Evolutionary conservation across 257 asterid species (phyloP), one percentile per base, ranked within the genome.

Genomic region (Nemophila menziesii): DNA sequence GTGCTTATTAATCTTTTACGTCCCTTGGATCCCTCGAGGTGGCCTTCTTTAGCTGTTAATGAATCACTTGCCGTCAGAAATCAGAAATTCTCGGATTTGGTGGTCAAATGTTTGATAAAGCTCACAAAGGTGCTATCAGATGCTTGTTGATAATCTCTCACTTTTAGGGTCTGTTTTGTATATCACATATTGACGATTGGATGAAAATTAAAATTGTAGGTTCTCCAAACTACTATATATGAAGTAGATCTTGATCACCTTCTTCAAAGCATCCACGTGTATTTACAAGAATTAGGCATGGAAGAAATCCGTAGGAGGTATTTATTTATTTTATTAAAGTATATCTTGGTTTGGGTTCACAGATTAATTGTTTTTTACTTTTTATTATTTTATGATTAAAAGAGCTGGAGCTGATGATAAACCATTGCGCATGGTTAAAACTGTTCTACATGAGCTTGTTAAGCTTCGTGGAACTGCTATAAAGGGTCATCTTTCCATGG

Each of bases 351-450:
- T 52, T 47, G 16, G 16, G 38, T 14, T 13, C 41, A 8, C 38
- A 4, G 38, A 16, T 33, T 44, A 13, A 34, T 41, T 33, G 16
- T 56, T 57, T 57, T 49, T 45, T 13, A 22, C 52, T 22, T 18
- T 49, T 10, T 37, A 19, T 19, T 39, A 23, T 15, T 44, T 44
- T 33, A 26, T 36, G 43, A 38, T 16, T 38, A 49, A 55, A 56
- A 90, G 99, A 72, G 99, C 99, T 47, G 99, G 96, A 51, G 99
- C 99, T 44, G 99, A 85, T 67, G 99, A 90, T 62, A 90, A 90
- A 61, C 96, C 99, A 37, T 80, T 90, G 51, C 86, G 99, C 54
- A 90, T 90, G 99, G 99, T 90, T 55, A 90, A 90, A 77, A 85
- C 96, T 52, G 99, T 90, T 66, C 75, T 90, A 38, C 96, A 85